Percentiles rank a stretch among this genome's conserved stretches.
These are phyloP conservation scores for Citrus sinensis DNA, from an alignment of 345 rosid genomes.

Conservation along the genomic window DVS_A1.0 CM039167.1:6230501-6231000, in stretches of 20 bases:
- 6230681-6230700: slow-evolving; percentile 63
- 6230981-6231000: slow-evolving; percentile 80
- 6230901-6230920: not conserved
- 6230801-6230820: slow-evolving; percentile 70
- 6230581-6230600: slow-evolving; percentile 39
- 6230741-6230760: slow-evolving; percentile 71
- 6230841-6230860: slow-evolving; percentile 56
- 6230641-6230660: not conserved
- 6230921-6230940: not conserved
- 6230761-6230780: slow-evolving; percentile 63
- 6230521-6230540: slow-evolving; percentile 56
- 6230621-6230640: not conserved
- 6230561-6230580: slow-evolving; percentile 65
- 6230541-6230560: slow-evolving; percentile 57
- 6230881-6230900: slow-evolving; percentile 18
- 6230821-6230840: slow-evolving; percentile 68
- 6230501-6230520: slow-evolving; percentile 77
- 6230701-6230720: slow-evolving; percentile 66
- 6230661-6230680: not conserved
- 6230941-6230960: slow-evolving; percentile 50
- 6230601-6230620: not conserved
- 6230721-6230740: slow-evolving; percentile 53
- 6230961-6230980: slow-evolving; percentile 80
- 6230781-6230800: slow-evolving; percentile 74
- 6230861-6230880: slow-evolving; percentile 12